Conservation (phyloP, 768 basidiomycete genomes). For the Tulasnella sp. region DNA sequence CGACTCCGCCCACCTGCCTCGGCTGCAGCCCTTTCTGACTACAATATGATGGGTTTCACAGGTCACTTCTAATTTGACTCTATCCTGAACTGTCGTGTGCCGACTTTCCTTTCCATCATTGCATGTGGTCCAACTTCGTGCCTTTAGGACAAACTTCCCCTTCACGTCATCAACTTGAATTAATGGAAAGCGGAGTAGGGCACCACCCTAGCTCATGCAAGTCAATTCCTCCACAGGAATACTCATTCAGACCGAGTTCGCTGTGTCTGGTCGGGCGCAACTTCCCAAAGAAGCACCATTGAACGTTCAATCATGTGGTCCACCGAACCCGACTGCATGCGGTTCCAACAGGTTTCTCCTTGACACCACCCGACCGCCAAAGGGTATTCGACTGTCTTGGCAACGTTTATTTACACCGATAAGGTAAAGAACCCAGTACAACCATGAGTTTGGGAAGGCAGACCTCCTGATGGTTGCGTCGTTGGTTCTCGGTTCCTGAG, state of each 20-base stretch:
- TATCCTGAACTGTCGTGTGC: too few species aligned
- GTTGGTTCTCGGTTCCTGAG: neutral
- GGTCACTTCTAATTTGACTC: too few species aligned
- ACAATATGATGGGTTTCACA: too few species aligned
- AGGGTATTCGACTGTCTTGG: neutral
- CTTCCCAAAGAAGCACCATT: too few species aligned
- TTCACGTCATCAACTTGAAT: neutral
- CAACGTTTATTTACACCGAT: neutral
- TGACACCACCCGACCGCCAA: neutral
- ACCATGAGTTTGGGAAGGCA: neutral
- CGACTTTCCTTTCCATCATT: too few species aligned
- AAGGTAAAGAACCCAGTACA: neutral
- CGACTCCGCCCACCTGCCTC: too few species aligned
- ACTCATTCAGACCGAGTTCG: neutral
- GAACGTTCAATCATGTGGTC: too few species aligned
- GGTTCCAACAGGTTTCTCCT: neutral
- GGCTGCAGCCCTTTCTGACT: neutral
- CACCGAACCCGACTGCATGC: neutral
- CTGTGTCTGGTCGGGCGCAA: too few species aligned
- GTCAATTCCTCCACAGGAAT: neutral
- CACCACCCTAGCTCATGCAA: neutral
- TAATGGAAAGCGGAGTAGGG: neutral
- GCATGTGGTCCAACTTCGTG: too few species aligned
- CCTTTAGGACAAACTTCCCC: neutral
- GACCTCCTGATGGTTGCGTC: neutral